phyloP scores from a whole-genome alignment of 140 eudicot species.

The Cichorium intybus region DNA sequence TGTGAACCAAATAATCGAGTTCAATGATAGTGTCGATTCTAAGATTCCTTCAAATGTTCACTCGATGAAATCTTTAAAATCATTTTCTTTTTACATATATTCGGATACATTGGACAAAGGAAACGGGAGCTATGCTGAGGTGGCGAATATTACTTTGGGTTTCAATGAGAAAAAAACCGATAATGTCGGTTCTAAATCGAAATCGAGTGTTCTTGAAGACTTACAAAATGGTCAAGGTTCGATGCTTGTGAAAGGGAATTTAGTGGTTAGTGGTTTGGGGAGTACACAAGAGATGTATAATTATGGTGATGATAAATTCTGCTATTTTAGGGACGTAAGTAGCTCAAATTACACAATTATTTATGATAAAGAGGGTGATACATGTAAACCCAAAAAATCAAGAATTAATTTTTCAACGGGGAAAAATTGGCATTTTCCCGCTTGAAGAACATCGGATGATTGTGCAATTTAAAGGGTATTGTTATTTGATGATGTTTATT shows the following conservation, averaged over 20 bases:
- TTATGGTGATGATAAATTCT: constrained; percentile 38
- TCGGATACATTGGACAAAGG: constrained; percentile 43
- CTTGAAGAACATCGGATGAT: constrained; percentile 24
- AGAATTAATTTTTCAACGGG: constrained; percentile 6
- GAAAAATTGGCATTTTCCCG: constrained; percentile 16
- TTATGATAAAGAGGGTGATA: constrained; percentile 54
- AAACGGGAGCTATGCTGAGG: constrained; percentile 28
- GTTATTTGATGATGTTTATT: constrained; percentile 6
- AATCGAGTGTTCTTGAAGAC: constrained; percentile 43
- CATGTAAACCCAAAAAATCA: constrained; percentile 27
- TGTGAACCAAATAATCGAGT: constrained; percentile 56
- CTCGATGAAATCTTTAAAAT: constrained; percentile 38
- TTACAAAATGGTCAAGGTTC: constrained; percentile 55
- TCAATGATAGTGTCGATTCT: constrained; percentile 33
- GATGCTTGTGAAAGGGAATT: constrained; percentile 57
- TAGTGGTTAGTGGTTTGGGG: constrained; percentile 65
- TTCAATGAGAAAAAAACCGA: constrained; percentile 39
- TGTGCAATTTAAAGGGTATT: constrained; percentile 12
- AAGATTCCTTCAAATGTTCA: constrained; percentile 26
- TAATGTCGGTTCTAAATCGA: constrained; percentile 31
- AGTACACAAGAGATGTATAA: constrained; percentile 62
- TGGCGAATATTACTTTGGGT: constrained; percentile 52
- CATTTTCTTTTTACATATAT: constrained; percentile 44
- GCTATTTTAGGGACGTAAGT: constrained; percentile 74
- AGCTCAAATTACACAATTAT: constrained; percentile 79